Evolutionary conservation across 2,329 filamentous ascomycete species (phyloP).

Genomic region (Colletotrichum viniferum): DNA sequence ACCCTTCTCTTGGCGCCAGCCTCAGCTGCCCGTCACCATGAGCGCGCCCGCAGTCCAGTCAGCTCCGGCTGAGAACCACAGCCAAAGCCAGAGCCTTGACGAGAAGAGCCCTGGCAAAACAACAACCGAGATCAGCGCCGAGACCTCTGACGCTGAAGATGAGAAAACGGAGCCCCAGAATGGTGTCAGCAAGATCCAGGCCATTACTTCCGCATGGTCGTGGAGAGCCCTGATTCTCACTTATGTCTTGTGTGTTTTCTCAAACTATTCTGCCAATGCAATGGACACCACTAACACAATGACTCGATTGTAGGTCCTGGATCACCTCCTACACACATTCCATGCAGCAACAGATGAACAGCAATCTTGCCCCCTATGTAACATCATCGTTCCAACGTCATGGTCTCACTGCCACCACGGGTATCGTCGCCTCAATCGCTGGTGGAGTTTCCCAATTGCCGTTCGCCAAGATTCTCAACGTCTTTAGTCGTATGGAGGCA

Average conservation of each 20-base stretch:
- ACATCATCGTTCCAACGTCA: conserved; percentile 45
- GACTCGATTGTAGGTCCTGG: conserved; percentile 38
- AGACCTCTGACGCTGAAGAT: neutral
- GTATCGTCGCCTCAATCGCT: conserved; percentile 44
- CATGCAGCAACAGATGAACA: conserved; percentile 41
- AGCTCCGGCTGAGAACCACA: neutral
- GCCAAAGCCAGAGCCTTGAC: conserved; percentile 8
- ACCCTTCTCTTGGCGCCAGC: neutral
- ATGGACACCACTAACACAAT: neutral
- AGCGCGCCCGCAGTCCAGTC: neutral
- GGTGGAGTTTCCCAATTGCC: conserved; percentile 30
- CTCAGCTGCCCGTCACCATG: neutral
- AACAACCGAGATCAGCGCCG: neutral
- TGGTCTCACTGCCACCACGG: conserved; percentile 49
- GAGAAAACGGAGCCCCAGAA: neutral
- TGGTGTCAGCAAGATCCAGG: conserved; percentile 16
- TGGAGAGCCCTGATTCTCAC: conserved; percentile 38
- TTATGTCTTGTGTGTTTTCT: conserved; percentile 39
- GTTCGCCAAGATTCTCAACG: conserved; percentile 43
- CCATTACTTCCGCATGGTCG: conserved; percentile 41
- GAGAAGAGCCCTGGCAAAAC: neutral
- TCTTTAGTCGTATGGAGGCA: conserved; percentile 41
- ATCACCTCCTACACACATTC: conserved; percentile 47
- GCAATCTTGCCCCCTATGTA: conserved; percentile 35
- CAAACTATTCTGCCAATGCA: rapidly evolving